These are phyloP conservation scores for Jaenimonas drosophilae DNA, from an alignment of 208 protist genomes.

Conservation along the genomic window DNA sequence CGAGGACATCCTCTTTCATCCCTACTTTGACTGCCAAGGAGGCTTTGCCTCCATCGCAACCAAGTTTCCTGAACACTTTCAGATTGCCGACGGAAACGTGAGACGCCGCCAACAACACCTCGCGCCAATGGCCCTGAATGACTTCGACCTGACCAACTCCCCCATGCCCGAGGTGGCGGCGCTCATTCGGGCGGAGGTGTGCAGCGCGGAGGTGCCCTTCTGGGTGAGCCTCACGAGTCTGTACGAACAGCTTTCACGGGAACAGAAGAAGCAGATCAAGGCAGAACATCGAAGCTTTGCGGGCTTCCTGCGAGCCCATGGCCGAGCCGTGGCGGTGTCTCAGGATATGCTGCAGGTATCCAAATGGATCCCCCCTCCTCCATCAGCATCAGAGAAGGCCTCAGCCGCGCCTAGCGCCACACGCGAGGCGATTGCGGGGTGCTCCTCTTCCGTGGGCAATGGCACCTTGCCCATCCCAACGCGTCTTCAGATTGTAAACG, in stretches of 20 bases:
- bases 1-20: conserved; percentile 79
- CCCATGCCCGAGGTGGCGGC: conserved; percentile 57
- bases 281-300: conserved; percentile 61
- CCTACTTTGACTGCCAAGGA: conserved; percentile 88
- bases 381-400: conserved; percentile 3
- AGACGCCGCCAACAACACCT: conserved; percentile 59
- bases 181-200: conserved; percentile 50
- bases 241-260: conserved; percentile 67
- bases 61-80: conserved; percentile 80
- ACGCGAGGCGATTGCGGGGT: too few relatives aligned
- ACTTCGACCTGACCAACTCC: conserved; percentile 50
- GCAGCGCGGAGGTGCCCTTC: conserved; percentile 48
- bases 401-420: not conserved
- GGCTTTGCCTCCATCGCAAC: conserved; percentile 63
- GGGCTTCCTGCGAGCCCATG: conserved; percentile 77
- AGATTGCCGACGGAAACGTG: conserved; percentile 60
- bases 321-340: conserved; percentile 57
- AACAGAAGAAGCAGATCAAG: conserved; percentile 55
- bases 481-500: conserved; percentile 47
- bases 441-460: too few relatives aligned
- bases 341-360: conserved; percentile 79
- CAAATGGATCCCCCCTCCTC: conserved; percentile 49
- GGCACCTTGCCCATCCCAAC: conserved; percentile 30
- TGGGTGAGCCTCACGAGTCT: conserved; percentile 77
- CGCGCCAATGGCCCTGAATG: conserved; percentile 65